Evolutionary conservation across 371 early-diverging fungal species (phyloP).

Genomic region (Parasitella parasitica): DNA sequence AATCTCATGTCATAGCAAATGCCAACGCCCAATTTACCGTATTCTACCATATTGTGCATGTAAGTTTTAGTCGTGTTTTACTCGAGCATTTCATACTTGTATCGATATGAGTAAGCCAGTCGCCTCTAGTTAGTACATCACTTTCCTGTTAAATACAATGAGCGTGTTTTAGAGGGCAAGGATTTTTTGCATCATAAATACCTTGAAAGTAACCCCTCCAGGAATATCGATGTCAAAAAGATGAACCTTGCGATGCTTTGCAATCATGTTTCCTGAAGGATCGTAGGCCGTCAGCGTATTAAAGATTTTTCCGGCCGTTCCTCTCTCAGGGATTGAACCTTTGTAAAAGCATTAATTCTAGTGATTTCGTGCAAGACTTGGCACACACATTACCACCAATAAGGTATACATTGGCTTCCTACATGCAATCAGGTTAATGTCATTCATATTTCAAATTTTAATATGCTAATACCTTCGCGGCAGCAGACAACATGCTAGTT

Average conservation of each 20-base stretch:
- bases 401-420: conserved; percentile 78
- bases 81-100: conserved; percentile 55
- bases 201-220: conserved; percentile 84
- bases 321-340: conserved; percentile 93
- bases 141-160: conserved; percentile 61
- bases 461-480: conserved; percentile 85
- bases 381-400: conserved; percentile 61
- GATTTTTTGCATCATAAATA: conserved; percentile 4
- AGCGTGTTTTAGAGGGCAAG: not conserved
- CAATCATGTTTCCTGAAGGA: conserved; percentile 72
- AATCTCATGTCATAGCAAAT: conserved; percentile 97
- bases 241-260: conserved; percentile 80
- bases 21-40: conserved; percentile 88
- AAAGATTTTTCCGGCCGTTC: conserved; percentile 63
- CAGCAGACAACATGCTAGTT: conserved; percentile 66
- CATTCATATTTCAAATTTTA: no score
- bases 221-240: conserved; percentile 96
- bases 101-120: conserved; percentile 70
- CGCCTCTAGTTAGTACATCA: conserved; percentile 79
- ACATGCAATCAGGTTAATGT: not conserved
- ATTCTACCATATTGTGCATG: conserved; percentile 72
- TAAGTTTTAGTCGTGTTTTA: not conserved
- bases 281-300: conserved; percentile 92
- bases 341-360: no score
- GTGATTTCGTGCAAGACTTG: no score